Evolutionary conservation across 192 early-diverging fungal genomes (phyloP), one percentile per base, ranked within the genome.

Genomic region (Coemansia sp.): DNA sequence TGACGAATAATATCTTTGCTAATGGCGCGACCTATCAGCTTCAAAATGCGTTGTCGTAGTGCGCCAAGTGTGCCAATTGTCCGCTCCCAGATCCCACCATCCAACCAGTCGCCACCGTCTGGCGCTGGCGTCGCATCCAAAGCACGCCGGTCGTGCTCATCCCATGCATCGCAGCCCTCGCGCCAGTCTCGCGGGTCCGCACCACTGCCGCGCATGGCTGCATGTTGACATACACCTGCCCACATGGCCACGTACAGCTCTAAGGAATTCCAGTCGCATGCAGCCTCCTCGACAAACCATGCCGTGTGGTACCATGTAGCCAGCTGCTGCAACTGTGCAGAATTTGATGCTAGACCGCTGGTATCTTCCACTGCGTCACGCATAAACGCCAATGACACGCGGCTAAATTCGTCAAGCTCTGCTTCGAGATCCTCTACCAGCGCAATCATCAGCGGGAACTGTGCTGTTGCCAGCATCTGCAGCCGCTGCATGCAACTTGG

Each of bases 401-500:
- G 78, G 58, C 66, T 81, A 47, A 75, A 81, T 31, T 81, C 78
- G 56, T 81, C 78, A 47, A 74, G 64, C 58, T 81, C 73, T 24
- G 58, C 58, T 38, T 81, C 78, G 10, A 81, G 49, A 30, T 81
- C 78, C 53, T 81, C 78, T 7, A 81, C 69, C 25, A 90, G 86
- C 1, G 81, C 62, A 41, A 77, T 78, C 16, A 92, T 65, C 0
- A 92, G 34, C 25, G 85, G 84, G 32, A 90, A 67, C 65, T 90
- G 90, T 24, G 86, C 82, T 26, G 86, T 85, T 7, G 84, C 68
- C 21, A 90, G 56, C 25, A 89, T 82, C 26, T 82, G 83, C 12
- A 87, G 54, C 19, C 74, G 80, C 38, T 85, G 87, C 49, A 82
- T 76, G 49, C 88, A 67, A 48, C 82, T 66, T 2, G 90, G 87